Evolutionary conservation across 2,329 filamentous ascomycete species (phyloP), one percentile per base, ranked within the genome.

Genomic region (Cytospora leucostoma): DNA sequence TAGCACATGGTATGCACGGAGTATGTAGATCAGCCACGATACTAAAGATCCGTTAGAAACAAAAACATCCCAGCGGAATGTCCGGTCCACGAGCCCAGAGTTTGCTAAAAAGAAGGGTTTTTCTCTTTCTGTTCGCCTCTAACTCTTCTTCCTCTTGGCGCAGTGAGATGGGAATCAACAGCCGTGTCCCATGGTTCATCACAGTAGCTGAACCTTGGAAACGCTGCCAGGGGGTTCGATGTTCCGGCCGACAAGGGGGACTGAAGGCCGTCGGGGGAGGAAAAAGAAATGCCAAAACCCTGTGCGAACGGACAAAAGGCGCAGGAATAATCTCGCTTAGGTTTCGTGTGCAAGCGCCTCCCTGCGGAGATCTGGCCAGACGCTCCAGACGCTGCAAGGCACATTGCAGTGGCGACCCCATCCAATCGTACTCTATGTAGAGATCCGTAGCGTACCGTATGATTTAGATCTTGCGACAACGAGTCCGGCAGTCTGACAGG

Each of bases 331-430:
- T 61, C 58, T 61, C 59, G 59, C 51, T 55, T 61, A 44, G 49
- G 59, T 61, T 61, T 61, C 51, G 51, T 53, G 51, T 56, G 51
- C 33, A 61, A 12, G 59, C 59, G 35, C 17, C 6, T 34, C 58
- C 59, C 51, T 55, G 59, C 59, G 33, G 33, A 34, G 51, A 55
- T 55, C 59, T 40, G 59, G 51, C 50, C 58, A 55, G 51, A n/a
- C 12, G 58, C 58, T 61, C 50, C 58, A 55, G 51, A n/a, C 12
- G 58, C 58, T 61, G 58, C 37, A 40, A 61, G 58, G 19, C 50
- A 47, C 33, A 12, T 50, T n/a, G 47, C 44, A 13, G 44, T 47
- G 50, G 12, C 6, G 2, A 37, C 6, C 33, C 56, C 35, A 27
- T 44, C 58, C 59, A 61, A 50, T 61, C 32, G 59, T 49, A 47